Percentiles rank a stretch among this genome's conserved stretches.
Conservation (phyloP, 352 stramenopile genomes). For the Phytophthora hibernalis region DNA sequence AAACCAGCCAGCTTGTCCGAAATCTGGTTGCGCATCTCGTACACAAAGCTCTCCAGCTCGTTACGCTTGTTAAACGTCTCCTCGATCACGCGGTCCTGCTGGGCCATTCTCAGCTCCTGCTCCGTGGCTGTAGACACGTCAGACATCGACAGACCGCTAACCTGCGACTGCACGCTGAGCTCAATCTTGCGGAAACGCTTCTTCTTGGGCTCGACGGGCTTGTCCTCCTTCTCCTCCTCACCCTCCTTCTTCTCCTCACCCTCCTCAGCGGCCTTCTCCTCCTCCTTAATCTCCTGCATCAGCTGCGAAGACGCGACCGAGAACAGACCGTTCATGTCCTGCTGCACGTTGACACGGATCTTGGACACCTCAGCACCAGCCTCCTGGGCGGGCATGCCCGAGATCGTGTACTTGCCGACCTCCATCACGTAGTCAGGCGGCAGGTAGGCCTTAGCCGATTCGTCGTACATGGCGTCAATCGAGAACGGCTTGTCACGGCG, state of each 20-base stretch:
- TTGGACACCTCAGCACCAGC: conserved; percentile 82
- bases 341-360: conserved; percentile 98
- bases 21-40: conserved; percentile 98
- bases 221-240: conserved; percentile 80
- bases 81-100: conserved; percentile 95
- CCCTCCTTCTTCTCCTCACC: conserved; percentile 65
- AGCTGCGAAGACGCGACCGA: conserved; percentile 95
- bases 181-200: conserved; percentile 96
- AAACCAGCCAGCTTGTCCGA: conserved; percentile 85
- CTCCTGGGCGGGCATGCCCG: conserved; percentile 80
- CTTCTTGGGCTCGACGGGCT: conserved; percentile 88
- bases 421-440: conserved; percentile 73
- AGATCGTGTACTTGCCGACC: conserved; percentile 95
- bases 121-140: conserved; percentile 83
- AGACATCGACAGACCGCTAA: conserved; percentile 59
- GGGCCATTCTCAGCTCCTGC: conserved; percentile 95
- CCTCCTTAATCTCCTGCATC: conserved; percentile 97
- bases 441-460: conserved; percentile 69
- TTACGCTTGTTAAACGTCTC: conserved; percentile 99
- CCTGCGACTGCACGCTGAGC: conserved; percentile 71
- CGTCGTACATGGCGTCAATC: conserved; percentile 92
- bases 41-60: conserved; percentile 99
- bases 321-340: conserved; percentile 98
- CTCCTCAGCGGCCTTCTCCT: conserved; percentile 69
- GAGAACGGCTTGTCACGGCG: conserved; percentile 92